Evolutionary conservation across 2,329 filamentous ascomycete genomes (phyloP).

Genomic region (Boeremia lycopersici): DNA sequence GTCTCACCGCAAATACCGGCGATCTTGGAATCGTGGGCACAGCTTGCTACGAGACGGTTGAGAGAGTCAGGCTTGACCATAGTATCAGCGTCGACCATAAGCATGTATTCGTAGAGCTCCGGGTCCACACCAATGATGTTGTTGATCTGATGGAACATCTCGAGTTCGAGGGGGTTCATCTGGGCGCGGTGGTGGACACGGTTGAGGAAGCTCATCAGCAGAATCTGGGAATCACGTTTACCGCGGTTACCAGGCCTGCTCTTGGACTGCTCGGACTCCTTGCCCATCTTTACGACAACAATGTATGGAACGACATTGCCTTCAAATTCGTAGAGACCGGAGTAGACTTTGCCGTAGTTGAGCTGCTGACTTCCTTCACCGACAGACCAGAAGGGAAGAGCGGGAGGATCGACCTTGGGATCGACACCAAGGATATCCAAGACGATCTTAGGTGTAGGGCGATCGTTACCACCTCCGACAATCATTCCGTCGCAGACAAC

Average conservation of each 20-base stretch:
- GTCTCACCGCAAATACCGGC: conserved; percentile 98
- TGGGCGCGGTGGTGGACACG: conserved; percentile 91
- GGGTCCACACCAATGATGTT: conserved; percentile 98
- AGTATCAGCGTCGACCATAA: conserved; percentile 98
- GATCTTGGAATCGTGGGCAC: conserved; percentile 93
- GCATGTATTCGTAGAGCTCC: conserved; percentile 93
- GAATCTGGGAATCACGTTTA: conserved; percentile 96
- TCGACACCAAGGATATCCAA: conserved; percentile 97
- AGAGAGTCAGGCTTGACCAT: conserved; percentile 89
- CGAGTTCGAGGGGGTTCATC: conserved; percentile 94
- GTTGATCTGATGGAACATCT: conserved; percentile 99
- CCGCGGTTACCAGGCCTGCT: conserved; percentile 96
- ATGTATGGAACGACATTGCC: conserved; percentile 97
- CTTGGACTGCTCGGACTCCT: conserved; percentile 90
- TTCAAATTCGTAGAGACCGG: conserved; percentile 95
- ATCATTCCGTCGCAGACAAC: conserved; percentile 98
- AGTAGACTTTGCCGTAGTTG: conserved; percentile 98
- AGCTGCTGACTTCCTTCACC: conserved; percentile 88
- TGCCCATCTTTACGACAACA: conserved; percentile 95
- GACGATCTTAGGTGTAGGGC: conserved; percentile 96
- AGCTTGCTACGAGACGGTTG: conserved; percentile 89
- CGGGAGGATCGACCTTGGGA: conserved; percentile 93
- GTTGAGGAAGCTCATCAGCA: conserved; percentile 97
- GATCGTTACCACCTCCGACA: conserved; percentile 92
- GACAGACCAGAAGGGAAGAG: conserved; percentile 91